phyloP scores from a whole-genome alignment of 164 flowering plant species.

The Saururus chinensis region DNA sequence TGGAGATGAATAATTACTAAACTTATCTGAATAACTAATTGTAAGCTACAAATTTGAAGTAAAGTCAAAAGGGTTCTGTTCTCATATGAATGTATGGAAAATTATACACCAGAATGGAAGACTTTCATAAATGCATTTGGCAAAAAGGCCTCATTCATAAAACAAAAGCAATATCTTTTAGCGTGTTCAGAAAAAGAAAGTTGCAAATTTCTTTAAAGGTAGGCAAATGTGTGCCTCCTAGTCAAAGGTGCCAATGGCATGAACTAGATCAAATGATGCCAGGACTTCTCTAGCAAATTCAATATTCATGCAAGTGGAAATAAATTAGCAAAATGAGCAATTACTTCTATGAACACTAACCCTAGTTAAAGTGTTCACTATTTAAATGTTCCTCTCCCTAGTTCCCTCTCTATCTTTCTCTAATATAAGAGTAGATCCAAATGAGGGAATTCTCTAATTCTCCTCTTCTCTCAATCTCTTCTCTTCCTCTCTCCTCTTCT shows the following conservation, averaged over 20 bases:
- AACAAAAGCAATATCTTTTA: slow-evolving; percentile 1
- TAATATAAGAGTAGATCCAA: too few species aligned
- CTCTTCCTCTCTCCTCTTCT: too few species aligned
- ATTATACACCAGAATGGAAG: neutral
- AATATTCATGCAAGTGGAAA: neutral
- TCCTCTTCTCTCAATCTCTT: too few species aligned
- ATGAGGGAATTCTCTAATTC: too few species aligned
- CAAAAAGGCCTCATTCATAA: neutral
- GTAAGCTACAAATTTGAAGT: too few species aligned
- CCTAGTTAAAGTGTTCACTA: neutral
- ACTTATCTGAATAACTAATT: too few species aligned
- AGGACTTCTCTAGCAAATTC: neutral
- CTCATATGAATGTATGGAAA: neutral
- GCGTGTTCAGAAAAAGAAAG: neutral
- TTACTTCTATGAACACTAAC: neutral
- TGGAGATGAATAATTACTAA: too few species aligned
- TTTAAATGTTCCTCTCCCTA: too few species aligned
- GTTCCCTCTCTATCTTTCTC: too few species aligned
- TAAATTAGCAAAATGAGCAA: neutral
- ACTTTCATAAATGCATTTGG: neutral
- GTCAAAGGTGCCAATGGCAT: neutral
- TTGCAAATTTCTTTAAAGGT: neutral
- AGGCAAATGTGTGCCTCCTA: neutral
- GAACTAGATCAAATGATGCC: neutral
- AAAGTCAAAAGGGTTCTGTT: neutral